A percentile compares a stretch with the other conserved stretches of the same genome.
phyloP scores from a whole-genome alignment of 2,329 filamentous ascomycete species.

The Dactylellina leptospora region DNA sequence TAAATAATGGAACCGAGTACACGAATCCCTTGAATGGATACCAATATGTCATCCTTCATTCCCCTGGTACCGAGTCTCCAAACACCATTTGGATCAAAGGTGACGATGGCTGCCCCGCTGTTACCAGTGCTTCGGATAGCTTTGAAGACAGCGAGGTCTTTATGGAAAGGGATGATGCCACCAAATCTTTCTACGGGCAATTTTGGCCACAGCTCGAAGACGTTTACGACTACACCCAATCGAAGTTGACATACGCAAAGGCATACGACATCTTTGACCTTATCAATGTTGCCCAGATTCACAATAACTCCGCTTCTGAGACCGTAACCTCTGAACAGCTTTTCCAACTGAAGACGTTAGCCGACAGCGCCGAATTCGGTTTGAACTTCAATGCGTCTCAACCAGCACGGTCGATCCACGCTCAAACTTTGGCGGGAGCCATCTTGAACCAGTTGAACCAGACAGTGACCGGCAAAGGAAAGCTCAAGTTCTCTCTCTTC shows the following conservation, averaged over 20 bases:
- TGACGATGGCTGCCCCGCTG: slow-evolving; percentile 66
- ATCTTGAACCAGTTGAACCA: slow-evolving; percentile 62
- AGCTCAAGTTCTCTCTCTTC: slow-evolving; percentile 65
- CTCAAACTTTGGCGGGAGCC: slow-evolving; percentile 65
- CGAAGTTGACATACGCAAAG: slow-evolving; percentile 63
- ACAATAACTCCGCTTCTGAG: slow-evolving; percentile 63
- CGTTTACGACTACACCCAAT: slow-evolving; percentile 59
- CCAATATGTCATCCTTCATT: slow-evolving; percentile 80
- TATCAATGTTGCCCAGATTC: slow-evolving; percentile 66
- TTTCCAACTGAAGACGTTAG: slow-evolving; percentile 74
- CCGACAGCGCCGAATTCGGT: slow-evolving; percentile 79
- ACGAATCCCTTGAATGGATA: slow-evolving; percentile 78
- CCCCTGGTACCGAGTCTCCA: slow-evolving; percentile 68
- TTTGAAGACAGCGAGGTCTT: slow-evolving; percentile 65
- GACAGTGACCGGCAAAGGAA: slow-evolving; percentile 62
- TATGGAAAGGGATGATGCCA: slow-evolving; percentile 65
- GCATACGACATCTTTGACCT: slow-evolving; percentile 68
- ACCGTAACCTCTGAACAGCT: slow-evolving; percentile 68
- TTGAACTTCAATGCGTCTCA: slow-evolving; percentile 62
- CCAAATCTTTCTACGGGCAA: slow-evolving; percentile 63
- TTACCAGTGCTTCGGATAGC: slow-evolving; percentile 68
- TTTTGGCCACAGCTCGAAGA: slow-evolving; percentile 65
- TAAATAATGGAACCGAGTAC: slow-evolving; percentile 75
- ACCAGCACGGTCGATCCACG: slow-evolving; percentile 65
- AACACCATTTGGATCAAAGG: slow-evolving; percentile 70